These are phyloP conservation scores for Fraxinus cuspidata DNA, from an alignment of 257 asterid species.

Conservation along the genomic window DNA sequence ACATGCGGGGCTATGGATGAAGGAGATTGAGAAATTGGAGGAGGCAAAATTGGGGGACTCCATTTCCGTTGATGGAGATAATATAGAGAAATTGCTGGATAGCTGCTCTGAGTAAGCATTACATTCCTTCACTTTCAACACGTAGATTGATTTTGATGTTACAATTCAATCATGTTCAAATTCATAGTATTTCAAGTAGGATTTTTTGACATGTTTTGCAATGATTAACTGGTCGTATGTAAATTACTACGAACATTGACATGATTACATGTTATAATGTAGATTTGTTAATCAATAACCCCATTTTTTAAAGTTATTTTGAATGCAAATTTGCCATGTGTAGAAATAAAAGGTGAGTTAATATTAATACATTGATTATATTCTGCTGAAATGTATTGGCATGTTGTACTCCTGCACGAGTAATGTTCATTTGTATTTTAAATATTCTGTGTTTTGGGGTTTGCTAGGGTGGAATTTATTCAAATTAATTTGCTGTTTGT, in stretches of 20 bases:
- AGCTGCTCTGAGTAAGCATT: constrained; percentile 76
- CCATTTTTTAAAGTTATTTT: not conserved
- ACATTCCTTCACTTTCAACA: not conserved
- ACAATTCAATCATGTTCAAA: not conserved
- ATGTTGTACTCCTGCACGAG: not conserved
- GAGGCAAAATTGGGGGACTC: constrained; percentile 76
- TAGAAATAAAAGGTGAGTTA: not conserved
- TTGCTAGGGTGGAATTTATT: not conserved
- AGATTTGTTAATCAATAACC: not conserved
- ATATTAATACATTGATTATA: not conserved
- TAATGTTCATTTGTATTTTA: not conserved
- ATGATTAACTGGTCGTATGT: not conserved
- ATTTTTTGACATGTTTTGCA: not conserved
- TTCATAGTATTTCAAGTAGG: constrained; percentile 1
- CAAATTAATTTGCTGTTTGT: not conserved
- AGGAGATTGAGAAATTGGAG: constrained; percentile 91
- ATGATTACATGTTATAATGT: not conserved
- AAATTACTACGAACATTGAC: not conserved
- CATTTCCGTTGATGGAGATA: constrained; percentile 42
- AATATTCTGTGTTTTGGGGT: not conserved
- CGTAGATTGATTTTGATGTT: not conserved
- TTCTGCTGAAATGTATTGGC: not conserved
- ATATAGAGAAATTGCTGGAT: constrained; percentile 78
- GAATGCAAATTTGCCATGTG: not conserved
- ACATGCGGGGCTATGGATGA: constrained; percentile 88